Percentiles rank a stretch among this genome's conserved stretches.
Conservation (phyloP, 192 early-diverging fungal species). For the Borealophlyctis nickersoniae region DNA sequence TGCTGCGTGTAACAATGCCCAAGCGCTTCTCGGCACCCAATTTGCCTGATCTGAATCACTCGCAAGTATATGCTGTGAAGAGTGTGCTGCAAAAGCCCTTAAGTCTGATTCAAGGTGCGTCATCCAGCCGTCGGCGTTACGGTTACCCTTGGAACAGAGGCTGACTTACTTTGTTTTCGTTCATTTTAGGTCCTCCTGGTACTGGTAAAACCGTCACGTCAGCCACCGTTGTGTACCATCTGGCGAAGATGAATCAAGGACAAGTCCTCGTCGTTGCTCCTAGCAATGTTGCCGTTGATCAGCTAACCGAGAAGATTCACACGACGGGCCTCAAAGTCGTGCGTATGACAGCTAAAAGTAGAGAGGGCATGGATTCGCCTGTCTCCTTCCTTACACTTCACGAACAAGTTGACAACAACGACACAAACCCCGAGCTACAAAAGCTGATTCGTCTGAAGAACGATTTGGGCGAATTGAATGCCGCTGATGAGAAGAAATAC, state of each 20-base stretch:
- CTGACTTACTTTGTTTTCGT: not conserved
- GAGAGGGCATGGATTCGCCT: slow-evolving; percentile 92
- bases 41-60: slow-evolving; percentile 93
- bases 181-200: slow-evolving; percentile 68
- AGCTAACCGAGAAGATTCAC: slow-evolving; percentile 96
- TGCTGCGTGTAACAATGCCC: slow-evolving; percentile 69
- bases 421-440: slow-evolving; percentile 91
- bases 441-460: slow-evolving; percentile 85
- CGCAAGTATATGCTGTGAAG: slow-evolving; percentile 93
- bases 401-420: slow-evolving; percentile 94
- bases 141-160: too few relatives aligned
- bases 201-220: slow-evolving; percentile 99
- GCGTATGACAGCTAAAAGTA: slow-evolving; percentile 86
- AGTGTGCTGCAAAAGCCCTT: slow-evolving; percentile 88
- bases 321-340: slow-evolving; percentile 92
- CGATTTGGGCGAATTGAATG: slow-evolving; percentile 88
- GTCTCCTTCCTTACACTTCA: slow-evolving; percentile 93
- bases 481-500: slow-evolving; percentile 83
- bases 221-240: slow-evolving; percentile 95
- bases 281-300: slow-evolving; percentile 99
- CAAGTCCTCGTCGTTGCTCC: slow-evolving; percentile 98
- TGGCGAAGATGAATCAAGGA: slow-evolving; percentile 78
- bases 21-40: slow-evolving; percentile 90
- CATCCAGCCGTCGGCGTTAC: not conserved
- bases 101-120: slow-evolving; percentile 82